These are phyloP conservation scores for Nemania bipapillata DNA, from an alignment of 2,329 filamentous ascomycete species.

Conservation along the genomic window DNA sequence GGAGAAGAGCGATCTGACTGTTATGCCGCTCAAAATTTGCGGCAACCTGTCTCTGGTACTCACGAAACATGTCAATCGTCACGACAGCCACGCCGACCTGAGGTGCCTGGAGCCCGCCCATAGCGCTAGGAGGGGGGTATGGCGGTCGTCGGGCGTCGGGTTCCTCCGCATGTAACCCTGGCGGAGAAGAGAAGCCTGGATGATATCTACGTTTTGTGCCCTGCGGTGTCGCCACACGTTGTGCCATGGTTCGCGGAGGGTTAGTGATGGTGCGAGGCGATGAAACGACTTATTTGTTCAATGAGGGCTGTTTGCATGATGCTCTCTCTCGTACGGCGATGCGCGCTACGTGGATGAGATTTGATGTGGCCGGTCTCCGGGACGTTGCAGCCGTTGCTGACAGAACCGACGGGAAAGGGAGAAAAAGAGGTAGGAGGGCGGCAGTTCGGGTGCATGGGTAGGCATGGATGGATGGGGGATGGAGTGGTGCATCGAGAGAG, in stretches of 20 bases:
- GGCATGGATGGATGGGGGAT: no score
- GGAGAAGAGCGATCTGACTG: conserved; percentile 25
- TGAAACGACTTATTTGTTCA: conserved; percentile 9
- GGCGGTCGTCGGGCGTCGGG: conserved; percentile 35
- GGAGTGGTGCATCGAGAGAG: conserved; percentile 28
- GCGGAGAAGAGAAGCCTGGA: conserved; percentile 36
- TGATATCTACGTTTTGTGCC: conserved; percentile 37
- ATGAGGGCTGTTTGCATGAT: conserved; percentile 27
- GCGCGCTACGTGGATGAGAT: conserved; percentile 12
- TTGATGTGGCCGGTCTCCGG: conserved; percentile 24
- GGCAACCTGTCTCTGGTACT: conserved; percentile 35
- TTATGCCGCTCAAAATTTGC: conserved; percentile 31
- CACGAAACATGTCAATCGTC: conserved; percentile 40
- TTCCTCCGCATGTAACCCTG: conserved; percentile 36
- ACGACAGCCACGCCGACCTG: conserved; percentile 39
- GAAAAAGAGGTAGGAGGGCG: conserved; percentile 17
- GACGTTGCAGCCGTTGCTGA: conserved; percentile 28
- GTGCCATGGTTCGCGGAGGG: conserved; percentile 31
- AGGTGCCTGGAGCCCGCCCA: conserved; percentile 36
- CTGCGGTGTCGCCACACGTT: conserved; percentile 35
- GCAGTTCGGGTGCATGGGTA: conserved; percentile 31
- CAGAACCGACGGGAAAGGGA: conserved; percentile 21
- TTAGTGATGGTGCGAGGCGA: conserved; percentile 25
- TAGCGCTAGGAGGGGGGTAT: conserved; percentile 32
- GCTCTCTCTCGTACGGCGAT: conserved; percentile 15